Percentiles rank a stretch among this genome's conserved stretches.
Evolutionary conservation across 306 rosid genomes (phyloP).

Genomic region (Amphicarpaea edgeworthii): DNA sequence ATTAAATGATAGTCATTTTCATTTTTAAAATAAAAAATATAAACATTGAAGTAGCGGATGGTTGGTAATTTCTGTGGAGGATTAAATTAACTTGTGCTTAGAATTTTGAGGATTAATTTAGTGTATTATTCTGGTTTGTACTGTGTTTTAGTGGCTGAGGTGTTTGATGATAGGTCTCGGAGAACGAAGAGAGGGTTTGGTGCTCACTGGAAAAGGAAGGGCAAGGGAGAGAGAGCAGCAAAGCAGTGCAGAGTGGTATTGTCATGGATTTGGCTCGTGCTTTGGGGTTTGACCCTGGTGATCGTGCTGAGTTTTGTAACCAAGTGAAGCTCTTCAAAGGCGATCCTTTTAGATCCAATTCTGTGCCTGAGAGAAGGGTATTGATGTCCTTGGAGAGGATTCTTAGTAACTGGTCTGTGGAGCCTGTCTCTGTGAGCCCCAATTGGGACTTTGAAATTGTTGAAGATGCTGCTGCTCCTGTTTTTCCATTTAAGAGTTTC

Average conservation of each 20-base stretch:
- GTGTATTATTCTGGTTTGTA: neutral
- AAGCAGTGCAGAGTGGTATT: slow-evolving; percentile 39
- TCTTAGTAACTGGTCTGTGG: slow-evolving; percentile 20
- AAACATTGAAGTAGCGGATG: neutral
- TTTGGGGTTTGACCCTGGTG: slow-evolving; percentile 57
- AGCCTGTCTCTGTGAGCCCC: slow-evolving; percentile 12
- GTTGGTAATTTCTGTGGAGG: neutral
- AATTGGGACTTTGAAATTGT: slow-evolving; percentile 22
- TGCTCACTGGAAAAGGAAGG: slow-evolving; percentile 61
- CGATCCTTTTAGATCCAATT: slow-evolving; percentile 42
- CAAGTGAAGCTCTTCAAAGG: slow-evolving; percentile 54
- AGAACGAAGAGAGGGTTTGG: slow-evolving; percentile 58
- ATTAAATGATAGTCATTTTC: neutral
- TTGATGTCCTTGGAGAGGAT: slow-evolving; percentile 28
- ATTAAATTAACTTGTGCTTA: neutral
- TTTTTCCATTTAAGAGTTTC: slow-evolving; percentile 21
- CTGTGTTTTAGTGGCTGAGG: slow-evolving; percentile 9
- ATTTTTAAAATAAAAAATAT: neutral
- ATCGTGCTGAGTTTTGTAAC: slow-evolving; percentile 52
- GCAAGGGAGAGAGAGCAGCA: slow-evolving; percentile 48
- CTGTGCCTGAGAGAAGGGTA: slow-evolving; percentile 5
- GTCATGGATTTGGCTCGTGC: slow-evolving; percentile 71
- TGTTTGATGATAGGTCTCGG: slow-evolving; percentile 52
- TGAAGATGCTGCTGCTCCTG: slow-evolving; percentile 6
- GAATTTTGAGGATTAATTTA: neutral